Conservation (phyloP, 768 basidiomycete genomes). For the Nevesoporus exiguus region DNA sequence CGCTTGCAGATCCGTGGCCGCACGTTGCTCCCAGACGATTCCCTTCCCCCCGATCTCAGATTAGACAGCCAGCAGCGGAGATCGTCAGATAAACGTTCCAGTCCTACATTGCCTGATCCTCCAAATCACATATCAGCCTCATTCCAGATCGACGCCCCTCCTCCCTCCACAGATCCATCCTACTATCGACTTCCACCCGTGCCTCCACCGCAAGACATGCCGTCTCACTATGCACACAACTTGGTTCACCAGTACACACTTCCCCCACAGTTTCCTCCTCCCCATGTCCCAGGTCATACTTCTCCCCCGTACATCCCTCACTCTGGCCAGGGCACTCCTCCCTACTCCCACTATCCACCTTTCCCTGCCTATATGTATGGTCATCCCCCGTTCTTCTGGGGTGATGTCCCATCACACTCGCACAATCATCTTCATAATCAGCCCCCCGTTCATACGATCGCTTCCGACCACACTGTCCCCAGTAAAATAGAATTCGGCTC, state of each 20-base stretch:
- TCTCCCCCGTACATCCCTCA: conserved; percentile 24
- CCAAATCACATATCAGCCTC: conserved; percentile 10
- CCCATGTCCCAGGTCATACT: conserved; percentile 22
- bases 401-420: conserved; percentile 16
- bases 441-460: conserved; percentile 5
- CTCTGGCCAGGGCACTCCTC: conserved; percentile 32
- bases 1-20: conserved; percentile 37
- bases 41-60: conserved; percentile 18
- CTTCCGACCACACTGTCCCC: conserved; percentile 11
- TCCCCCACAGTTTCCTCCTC: conserved; percentile 11
- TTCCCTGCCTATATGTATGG: conserved; percentile 34
- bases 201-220: conserved; percentile 25
- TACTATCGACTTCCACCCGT: conserved; percentile 18
- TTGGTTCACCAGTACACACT: conserved; percentile 17
- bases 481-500: conserved; percentile 19
- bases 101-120: conserved; percentile 19
- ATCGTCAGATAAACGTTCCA: conserved; percentile 16
- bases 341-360: conserved; percentile 35
- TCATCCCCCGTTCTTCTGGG: conserved; percentile 41
- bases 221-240: conserved; percentile 15
- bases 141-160: conserved; percentile 11
- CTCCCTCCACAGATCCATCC: conserved; percentile 9
- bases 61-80: conserved; percentile 19
- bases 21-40: conserved; percentile 42
- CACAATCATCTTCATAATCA: conserved; percentile 21